These are phyloP conservation scores for Citrus trifoliata DNA, from an alignment of 345 rosid genomes.

Conservation along the genomic window DNA sequence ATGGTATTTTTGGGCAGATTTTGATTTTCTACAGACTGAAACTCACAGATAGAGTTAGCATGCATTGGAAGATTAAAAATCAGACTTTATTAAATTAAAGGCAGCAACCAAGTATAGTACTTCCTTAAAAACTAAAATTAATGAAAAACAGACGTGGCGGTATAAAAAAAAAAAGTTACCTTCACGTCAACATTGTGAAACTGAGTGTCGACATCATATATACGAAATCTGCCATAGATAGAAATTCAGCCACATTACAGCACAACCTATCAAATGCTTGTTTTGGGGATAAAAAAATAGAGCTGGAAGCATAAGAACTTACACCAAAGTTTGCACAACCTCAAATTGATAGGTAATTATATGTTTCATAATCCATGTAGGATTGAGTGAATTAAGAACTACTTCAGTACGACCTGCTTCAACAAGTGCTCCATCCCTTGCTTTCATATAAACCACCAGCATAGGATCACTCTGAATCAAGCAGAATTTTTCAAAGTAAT, in stretches of 20 bases:
- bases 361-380: slow-evolving; percentile 66
- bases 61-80: neutral
- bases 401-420: slow-evolving; percentile 83
- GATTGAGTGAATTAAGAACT: slow-evolving; percentile 73
- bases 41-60: neutral
- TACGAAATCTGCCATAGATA: slow-evolving; percentile 50
- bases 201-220: slow-evolving; percentile 79
- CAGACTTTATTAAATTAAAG: neutral
- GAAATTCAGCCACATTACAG: slow-evolving; percentile 12
- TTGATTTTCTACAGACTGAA: neutral
- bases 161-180: slow-evolving; percentile 35
- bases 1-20: neutral
- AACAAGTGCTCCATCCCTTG: slow-evolving; percentile 55
- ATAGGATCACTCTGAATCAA: slow-evolving; percentile 82
- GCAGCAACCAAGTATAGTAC: neutral
- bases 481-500: slow-evolving; percentile 18
- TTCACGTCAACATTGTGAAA: slow-evolving; percentile 66
- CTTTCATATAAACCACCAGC: slow-evolving; percentile 68
- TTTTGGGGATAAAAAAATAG: neutral
- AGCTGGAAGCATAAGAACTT: slow-evolving; percentile 31
- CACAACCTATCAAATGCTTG: slow-evolving; percentile 11
- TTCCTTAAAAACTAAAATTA: neutral
- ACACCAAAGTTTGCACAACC: slow-evolving; percentile 72
- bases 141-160: neutral
- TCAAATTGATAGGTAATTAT: slow-evolving; percentile 62